Conservation (phyloP, 176 grass and related monocot species). For the Oryza officinalis region DNA sequence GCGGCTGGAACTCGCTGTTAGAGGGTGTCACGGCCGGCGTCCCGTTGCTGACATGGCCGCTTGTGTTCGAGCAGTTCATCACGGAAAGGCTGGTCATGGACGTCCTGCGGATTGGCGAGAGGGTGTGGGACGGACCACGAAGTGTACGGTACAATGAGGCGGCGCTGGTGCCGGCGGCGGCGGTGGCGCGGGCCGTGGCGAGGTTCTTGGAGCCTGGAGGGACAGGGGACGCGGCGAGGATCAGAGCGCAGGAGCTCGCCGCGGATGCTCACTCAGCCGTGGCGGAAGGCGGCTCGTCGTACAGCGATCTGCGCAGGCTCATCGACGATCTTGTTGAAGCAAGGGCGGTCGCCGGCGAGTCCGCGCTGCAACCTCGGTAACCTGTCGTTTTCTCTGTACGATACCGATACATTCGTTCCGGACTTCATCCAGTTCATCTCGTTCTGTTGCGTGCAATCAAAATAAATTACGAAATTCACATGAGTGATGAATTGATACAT, state of each 20-base stretch:
- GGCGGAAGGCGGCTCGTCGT: constrained; percentile 31
- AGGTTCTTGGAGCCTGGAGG: constrained; percentile 32
- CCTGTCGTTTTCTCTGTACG: too few species aligned
- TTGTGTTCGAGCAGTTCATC: constrained; percentile 45
- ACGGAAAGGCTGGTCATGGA: constrained; percentile 27
- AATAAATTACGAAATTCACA: too few species aligned
- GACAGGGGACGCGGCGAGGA: constrained; percentile 7
- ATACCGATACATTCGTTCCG: too few species aligned
- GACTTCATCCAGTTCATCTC: too few species aligned
- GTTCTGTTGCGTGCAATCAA: too few species aligned
- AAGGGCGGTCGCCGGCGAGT: not conserved
- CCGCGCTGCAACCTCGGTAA: not conserved
- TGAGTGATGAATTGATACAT: too few species aligned
- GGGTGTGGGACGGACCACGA: not conserved
- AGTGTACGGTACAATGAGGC: constrained; percentile 10
- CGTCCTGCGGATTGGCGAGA: not conserved
- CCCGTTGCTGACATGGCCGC: constrained; percentile 54
- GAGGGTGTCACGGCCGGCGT: constrained; percentile 32
- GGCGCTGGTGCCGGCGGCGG: not conserved
- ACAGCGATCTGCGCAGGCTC: not conserved
- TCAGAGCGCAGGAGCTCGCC: constrained; percentile 12
- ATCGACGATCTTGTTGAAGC: constrained; percentile 25
- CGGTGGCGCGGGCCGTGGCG: constrained; percentile 10
- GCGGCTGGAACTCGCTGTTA: constrained; percentile 50
- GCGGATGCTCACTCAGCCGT: not conserved